Percentiles rank a stretch among this genome's conserved stretches.
Evolutionary conservation across 495 filamentous ascomycete species (phyloP).

Genomic region (Cryomyces minteri): DNA sequence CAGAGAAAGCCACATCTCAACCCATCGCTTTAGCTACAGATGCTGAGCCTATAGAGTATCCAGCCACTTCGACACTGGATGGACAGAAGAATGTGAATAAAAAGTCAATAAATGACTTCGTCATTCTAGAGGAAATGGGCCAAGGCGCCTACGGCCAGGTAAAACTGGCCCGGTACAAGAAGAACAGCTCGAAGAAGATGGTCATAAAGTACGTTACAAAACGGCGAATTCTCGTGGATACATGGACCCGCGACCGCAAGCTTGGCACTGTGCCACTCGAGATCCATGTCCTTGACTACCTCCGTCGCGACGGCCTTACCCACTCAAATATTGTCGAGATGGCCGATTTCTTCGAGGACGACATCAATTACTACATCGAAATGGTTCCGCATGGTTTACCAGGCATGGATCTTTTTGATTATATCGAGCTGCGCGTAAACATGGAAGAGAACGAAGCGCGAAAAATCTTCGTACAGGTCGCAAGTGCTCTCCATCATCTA

Average conservation of each 20-base stretch:
- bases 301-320: slow-evolving; percentile 65
- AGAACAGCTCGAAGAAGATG: slow-evolving; percentile 54
- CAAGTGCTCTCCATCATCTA: slow-evolving; percentile 72
- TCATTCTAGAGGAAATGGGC: slow-evolving; percentile 94
- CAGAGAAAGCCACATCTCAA: slow-evolving; percentile 37
- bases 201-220: slow-evolving; percentile 98
- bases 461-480: slow-evolving; percentile 90
- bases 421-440: slow-evolving; percentile 87
- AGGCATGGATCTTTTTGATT: slow-evolving; percentile 98
- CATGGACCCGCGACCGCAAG: slow-evolving; percentile 87
- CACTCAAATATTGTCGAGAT: slow-evolving; percentile 98
- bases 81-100: slow-evolving; percentile 22
- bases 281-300: slow-evolving; percentile 92
- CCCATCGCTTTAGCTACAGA: background rate
- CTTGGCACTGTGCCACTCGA: slow-evolving; percentile 95
- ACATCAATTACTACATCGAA: slow-evolving; percentile 97
- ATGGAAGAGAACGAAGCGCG: slow-evolving; percentile 92
- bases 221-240: slow-evolving; percentile 90
- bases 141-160: slow-evolving; percentile 97
- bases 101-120: slow-evolving; percentile 77
- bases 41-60: slow-evolving; percentile 17
- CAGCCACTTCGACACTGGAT: background rate
- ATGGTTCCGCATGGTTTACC: slow-evolving; percentile 93
- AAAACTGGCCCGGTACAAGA: slow-evolving; percentile 83
- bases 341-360: slow-evolving; percentile 96